Base-by-base conservation (phyloP, 441 rosid species). In the Isatis lusitanica region DNA sequence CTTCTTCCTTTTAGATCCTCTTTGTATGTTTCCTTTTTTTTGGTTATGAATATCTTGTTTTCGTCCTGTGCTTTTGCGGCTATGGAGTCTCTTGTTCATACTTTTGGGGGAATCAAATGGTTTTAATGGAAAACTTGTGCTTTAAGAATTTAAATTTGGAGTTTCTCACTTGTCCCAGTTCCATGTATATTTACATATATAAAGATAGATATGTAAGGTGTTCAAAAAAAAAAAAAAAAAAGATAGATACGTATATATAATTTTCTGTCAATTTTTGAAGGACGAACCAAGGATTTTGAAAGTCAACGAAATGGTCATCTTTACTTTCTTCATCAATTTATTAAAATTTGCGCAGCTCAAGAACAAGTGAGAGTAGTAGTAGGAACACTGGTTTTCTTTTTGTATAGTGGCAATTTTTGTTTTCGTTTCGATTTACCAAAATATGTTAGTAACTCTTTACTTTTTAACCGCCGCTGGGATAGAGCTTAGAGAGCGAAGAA, bases 31-130 rank as follows among this genome's bases (percentile, higher is more conserved):
- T 74, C 12, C 60, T 28, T 46, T 31, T 42, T 30, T 67, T 9
- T 8, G 12, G 5, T 44, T 18, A 55, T 56, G 74, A 44, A 26
- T 26, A 24, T 46, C 17, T 59, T 66, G 39, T 30, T 66, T 26
- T 73, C 2, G 9, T 35, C 47, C 21, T 55, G 18, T 44, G 71
- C 65, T 73, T 21, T 64, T 16, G 58, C 9, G 33, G 51, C 71
- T 65, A 74, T 74, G 68, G 68, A 67, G 63, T 60, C 78, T 48
- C 70, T 74, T 62, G 69, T 74, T 74, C 68, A 74, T 74, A 60
- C 78, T 74, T 30, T 67, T 74, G 62, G 56, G 39, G 53, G 28
- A 74, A 74, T 66, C 44, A 57, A 33, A 57, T 57, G 73, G 63
- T 51, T 26, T 26, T 51, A 47, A 66, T 66, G 36, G 43, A 18